Evolutionary conservation across 2,329 filamentous ascomycete genomes (phyloP).

Genomic region (Calonectria montana): DNA sequence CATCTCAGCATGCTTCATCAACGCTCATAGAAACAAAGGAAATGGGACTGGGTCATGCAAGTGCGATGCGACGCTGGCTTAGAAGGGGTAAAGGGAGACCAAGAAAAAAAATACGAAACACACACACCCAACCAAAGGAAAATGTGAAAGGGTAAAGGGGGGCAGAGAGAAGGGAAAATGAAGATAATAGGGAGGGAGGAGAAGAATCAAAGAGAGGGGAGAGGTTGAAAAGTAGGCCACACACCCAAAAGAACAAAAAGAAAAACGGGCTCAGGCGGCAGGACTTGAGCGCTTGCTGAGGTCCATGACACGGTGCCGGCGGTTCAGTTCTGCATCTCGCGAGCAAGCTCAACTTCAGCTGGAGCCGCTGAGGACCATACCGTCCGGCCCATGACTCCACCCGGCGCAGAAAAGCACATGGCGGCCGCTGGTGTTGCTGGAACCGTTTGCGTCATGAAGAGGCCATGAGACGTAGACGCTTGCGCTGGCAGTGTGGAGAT

Average conservation of each 20-base stretch:
- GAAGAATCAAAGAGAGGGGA: background rate
- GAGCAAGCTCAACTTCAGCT: conserved; percentile 13
- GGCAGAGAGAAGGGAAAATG: conserved; percentile 10
- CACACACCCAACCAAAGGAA: conserved; percentile 17
- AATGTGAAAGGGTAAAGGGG: conserved; percentile 11
- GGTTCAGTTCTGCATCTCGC: conserved; percentile 22
- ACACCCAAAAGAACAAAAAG: conserved; percentile 5
- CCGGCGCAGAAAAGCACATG: background rate
- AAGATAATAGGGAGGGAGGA: conserved; percentile 19
- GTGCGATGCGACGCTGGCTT: conserved; percentile 16
- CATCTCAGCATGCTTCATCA: conserved; percentile 50
- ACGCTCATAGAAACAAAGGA: conserved; percentile 34
- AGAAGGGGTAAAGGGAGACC: conserved; percentile 22
- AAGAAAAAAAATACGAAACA: conserved; percentile 27
- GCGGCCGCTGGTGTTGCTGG: background rate
- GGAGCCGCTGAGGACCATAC: conserved; percentile 13
- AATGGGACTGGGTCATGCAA: conserved; percentile 24
- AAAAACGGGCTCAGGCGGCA: conserved; percentile 8
- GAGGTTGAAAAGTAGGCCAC: conserved; percentile 11
- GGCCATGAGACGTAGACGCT: background rate
- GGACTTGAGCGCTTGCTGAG: conserved; percentile 21
- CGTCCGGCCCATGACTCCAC: background rate
- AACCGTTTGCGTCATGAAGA: conserved; percentile 11
- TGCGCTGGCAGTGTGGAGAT: background rate
- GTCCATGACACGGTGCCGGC: conserved; percentile 12